Evolutionary conservation across 2,329 filamentous ascomycete species (phyloP), one percentile per base, ranked within the genome.

Genomic region (Fusarium sp.): DNA sequence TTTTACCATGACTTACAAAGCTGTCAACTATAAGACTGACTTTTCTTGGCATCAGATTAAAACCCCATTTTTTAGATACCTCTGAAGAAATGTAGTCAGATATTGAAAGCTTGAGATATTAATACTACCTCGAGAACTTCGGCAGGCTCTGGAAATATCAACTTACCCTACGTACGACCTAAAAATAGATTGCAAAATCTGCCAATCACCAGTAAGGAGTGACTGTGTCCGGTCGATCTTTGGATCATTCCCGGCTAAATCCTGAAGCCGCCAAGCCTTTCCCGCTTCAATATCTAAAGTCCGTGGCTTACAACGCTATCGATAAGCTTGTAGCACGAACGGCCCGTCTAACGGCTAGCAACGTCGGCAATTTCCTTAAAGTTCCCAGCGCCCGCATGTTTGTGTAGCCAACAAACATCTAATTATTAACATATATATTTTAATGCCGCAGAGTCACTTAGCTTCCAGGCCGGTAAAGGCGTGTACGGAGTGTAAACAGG

Each of bases 401-500:
- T 8, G 34, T n/a, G 14, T 52, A 20, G n/a, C 58, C 26, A 42
- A n/a, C 36, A 24, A 55, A 34, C 17, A 39, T 24, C 36, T 13
- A 8, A 32, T 30, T n/a, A 24, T 30, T 24, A 3, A 10, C n/a
- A 12, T 4, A 58, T 38, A 15, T 12, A 15, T 32, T 32, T 18
- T 17, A 18, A 62, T 62, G 60, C 55, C 60, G 24, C 52, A 45
- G 22, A 47, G 26, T 14, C 42, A 62, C 26, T n/a, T 34, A 26
- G 51, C 24, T 3, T 54, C 58, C 8, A 64, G 70, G 52, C 69
- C 65, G 5, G 65, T 73, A 0, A 73, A 64, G 47, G 70, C 70
- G 2, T 73, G 70, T 39, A 73, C 70, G 14, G 70, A 73, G 38
- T 73, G 70, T 26, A 72, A 73, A 13, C 70, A 73, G 18, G 68